Evolutionary conservation across 352 stramenopile genomes (phyloP).

Genomic region (Phytopythium helicoides): DNA sequence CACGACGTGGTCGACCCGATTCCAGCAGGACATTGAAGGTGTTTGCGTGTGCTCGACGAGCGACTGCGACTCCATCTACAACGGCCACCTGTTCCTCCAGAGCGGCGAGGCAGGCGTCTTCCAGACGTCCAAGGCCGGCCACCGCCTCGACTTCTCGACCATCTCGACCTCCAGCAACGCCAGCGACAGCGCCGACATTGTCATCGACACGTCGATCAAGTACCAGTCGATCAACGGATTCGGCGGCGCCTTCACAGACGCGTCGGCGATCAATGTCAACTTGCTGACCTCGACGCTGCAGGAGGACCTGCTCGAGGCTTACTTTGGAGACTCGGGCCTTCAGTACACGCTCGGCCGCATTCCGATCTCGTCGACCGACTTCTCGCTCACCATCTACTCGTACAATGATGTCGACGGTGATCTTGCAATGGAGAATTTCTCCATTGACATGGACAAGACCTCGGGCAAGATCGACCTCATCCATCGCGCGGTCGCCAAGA

Average conservation of each 20-base stretch:
- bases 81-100: slow-evolving; percentile 37
- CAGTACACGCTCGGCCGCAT: slow-evolving; percentile 85
- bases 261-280: slow-evolving; percentile 78
- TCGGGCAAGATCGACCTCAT: slow-evolving; percentile 76
- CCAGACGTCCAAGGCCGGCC: slow-evolving; percentile 43
- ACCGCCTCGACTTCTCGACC: slow-evolving; percentile 43
- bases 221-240: slow-evolving; percentile 88
- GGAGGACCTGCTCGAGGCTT: slow-evolving; percentile 68
- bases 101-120: slow-evolving; percentile 43
- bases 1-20: slow-evolving; percentile 41
- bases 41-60: slow-evolving; percentile 50
- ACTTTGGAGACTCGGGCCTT: slow-evolving; percentile 75
- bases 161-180: slow-evolving; percentile 14
- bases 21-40: slow-evolving; percentile 41
- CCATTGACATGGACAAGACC: slow-evolving; percentile 76
- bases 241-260: slow-evolving; percentile 88
- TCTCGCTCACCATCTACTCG: slow-evolving; percentile 84
- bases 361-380: slow-evolving; percentile 85
- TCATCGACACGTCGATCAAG: slow-evolving; percentile 43
- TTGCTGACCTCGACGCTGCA: slow-evolving; percentile 55
- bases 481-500: slow-evolving; percentile 42
- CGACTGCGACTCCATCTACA: slow-evolving; percentile 53
- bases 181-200: slow-evolving; percentile 29
- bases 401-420: slow-evolving; percentile 85
- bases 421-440: slow-evolving; percentile 79